phyloP scores from a whole-genome alignment of 2,329 filamentous ascomycete genomes.

The Ophiognomonia clavigignenti-juglandacearum region DNA sequence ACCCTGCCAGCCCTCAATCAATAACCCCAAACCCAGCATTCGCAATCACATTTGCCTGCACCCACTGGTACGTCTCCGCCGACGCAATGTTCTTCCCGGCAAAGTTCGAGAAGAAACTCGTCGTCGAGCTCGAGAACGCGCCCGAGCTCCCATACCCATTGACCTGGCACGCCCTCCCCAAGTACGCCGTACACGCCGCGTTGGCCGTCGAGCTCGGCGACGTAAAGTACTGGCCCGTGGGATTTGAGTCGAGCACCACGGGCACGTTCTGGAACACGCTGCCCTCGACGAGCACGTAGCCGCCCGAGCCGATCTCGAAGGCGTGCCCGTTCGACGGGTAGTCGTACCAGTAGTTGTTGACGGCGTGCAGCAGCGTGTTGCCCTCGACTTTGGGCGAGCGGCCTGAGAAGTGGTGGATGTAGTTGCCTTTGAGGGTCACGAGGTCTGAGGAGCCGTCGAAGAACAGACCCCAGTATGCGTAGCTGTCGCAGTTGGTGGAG shows the following conservation, averaged over 20 bases:
- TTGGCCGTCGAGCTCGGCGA: slow-evolving; percentile 25
- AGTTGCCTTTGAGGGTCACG: slow-evolving; percentile 56
- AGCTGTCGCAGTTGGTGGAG: slow-evolving; percentile 52
- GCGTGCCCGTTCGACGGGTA: slow-evolving; percentile 50
- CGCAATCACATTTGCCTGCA: slow-evolving; percentile 9
- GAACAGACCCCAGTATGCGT: slow-evolving; percentile 59
- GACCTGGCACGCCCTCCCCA: slow-evolving; percentile 45
- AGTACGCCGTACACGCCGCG: slow-evolving; percentile 34
- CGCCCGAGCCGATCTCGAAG: slow-evolving; percentile 46
- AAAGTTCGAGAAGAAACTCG: slow-evolving; percentile 17
- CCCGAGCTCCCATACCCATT: slow-evolving; percentile 32
- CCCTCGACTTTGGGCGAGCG: slow-evolving; percentile 53
- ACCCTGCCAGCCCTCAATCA: background rate
- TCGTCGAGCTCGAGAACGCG: slow-evolving; percentile 8
- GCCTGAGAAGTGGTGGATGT: slow-evolving; percentile 54
- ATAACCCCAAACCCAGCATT: slow-evolving; percentile 13
- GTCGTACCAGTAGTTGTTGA: slow-evolving; percentile 54
- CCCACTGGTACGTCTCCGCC: slow-evolving; percentile 9
- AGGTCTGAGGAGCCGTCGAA: slow-evolving; percentile 51
- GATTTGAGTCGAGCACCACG: slow-evolving; percentile 31
- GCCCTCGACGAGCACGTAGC: slow-evolving; percentile 48
- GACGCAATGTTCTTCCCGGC: slow-evolving; percentile 14
- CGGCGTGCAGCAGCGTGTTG: slow-evolving; percentile 52
- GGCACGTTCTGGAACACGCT: slow-evolving; percentile 53
- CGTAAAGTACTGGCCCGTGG: slow-evolving; percentile 19